Evolutionary conservation across 495 filamentous ascomycete genomes (phyloP), one percentile per base, ranked within the genome.

Genomic region (Penicillium macrosclerotiorum): DNA sequence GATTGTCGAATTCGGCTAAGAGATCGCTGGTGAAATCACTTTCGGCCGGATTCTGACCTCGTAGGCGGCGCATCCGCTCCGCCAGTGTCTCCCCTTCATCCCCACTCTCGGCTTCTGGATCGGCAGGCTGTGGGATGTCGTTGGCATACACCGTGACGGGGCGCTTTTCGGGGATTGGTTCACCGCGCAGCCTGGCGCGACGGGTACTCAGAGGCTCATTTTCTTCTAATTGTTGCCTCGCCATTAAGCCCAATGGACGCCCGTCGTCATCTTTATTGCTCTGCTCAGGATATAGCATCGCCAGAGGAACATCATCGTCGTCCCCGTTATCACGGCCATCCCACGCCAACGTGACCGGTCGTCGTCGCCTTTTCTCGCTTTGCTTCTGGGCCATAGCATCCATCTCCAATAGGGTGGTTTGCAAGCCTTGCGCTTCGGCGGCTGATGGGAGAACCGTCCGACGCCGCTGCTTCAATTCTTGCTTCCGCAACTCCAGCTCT

Each of bases 331-430:
- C 64, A 5, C 81, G 79, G 45, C 85, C 82, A 63, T 96, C 90
- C 93, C 94, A 98, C 4, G 94, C 93, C 8, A 98, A 76, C 43
- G 86, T 84, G 1, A 94, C 81, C 32, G 82, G 84, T 59, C 87
- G 85, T 35, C 80, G 74, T 44, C 84, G 77, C 34, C 93, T 77
- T 23, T 84, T 71, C 35, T 86, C 82, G 57, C 84, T 86, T 59
- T 94, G 84, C 38, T 91, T 77, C 69, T 97, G 86, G 30, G 88
- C 89, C 19, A 96, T 90, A 4, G 89, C 87, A 53, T 98, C 92
- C 34, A 97, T 75, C 60, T 98, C 80, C 2, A 98, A 76, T 2
- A 98, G 75, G 0, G 94, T 97, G n/a, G 85, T 84, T 32, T 88
- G 87, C 70, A 94, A 80, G 4, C 90, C 90, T 31, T 84, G 80